Conservation (phyloP, 345 rosid genomes). For the Gossypium raimondii region DNA sequence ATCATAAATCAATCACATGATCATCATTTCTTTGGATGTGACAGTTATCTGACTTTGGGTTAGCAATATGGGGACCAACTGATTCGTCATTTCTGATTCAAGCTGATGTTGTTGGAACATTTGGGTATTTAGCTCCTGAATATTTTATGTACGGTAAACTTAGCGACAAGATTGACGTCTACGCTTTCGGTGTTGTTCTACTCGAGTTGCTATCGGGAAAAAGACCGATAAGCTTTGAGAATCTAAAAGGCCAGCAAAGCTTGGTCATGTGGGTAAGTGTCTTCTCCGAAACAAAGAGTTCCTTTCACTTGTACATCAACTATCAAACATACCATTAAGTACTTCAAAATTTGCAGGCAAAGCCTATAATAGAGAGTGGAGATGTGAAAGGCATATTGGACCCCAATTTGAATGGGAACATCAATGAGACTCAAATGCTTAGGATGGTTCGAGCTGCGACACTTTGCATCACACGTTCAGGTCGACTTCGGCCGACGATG, state of each 20-base stretch:
- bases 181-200: slow-evolving; percentile 86
- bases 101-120: slow-evolving; percentile 79
- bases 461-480: slow-evolving; percentile 62
- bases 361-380: slow-evolving; percentile 55
- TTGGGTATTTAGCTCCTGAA: slow-evolving; percentile 97
- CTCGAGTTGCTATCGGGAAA: slow-evolving; percentile 88
- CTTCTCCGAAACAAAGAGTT: background rate
- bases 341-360: slow-evolving; percentile 55
- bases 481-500: slow-evolving; percentile 77
- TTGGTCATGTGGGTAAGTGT: slow-evolving; percentile 90
- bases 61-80: slow-evolving; percentile 81
- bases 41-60: slow-evolving; percentile 89
- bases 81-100: slow-evolving; percentile 50
- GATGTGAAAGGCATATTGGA: slow-evolving; percentile 56
- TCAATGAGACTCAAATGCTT: slow-evolving; percentile 58
- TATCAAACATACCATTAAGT: slow-evolving; percentile 5
- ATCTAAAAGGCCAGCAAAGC: slow-evolving; percentile 64
- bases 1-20: background rate
- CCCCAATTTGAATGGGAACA: slow-evolving; percentile 42
- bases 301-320: background rate
- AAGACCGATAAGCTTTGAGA: slow-evolving; percentile 53
- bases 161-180: slow-evolving; percentile 86
- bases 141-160: slow-evolving; percentile 95
- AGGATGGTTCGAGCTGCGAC: slow-evolving; percentile 74
- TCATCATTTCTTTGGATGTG: slow-evolving; percentile 11